Base-by-base conservation (phyloP, 345 rosid species). In the Eucalyptus sp. region DNA sequence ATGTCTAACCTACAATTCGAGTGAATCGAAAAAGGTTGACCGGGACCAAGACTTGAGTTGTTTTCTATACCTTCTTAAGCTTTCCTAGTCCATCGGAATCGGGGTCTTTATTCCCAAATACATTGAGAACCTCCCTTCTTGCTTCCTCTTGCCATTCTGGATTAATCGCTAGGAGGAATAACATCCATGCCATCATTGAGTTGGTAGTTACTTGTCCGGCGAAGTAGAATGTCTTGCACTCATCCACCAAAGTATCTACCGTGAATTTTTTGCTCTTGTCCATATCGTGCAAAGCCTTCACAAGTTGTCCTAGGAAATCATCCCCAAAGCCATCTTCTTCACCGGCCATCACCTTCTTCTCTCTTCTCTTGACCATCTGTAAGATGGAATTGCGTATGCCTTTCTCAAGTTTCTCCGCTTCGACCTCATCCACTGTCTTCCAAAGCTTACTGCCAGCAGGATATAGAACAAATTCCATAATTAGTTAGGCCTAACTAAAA, bases 61-160 rank as follows among this genome's bases (percentile, higher is more conserved):
- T 9, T 86, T 52, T 88, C 54, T 91, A 86, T 86, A 95, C 94
- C 22, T 16, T 92, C 87, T 90, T 93, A 66, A 93, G 84, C 86
- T 90, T 94, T n/a, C 91, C 68, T 25, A 92, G 58, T 89, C 89
- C 88, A 31, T 92, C 91, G 29, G 62, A 49, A 50, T 46, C n/a
- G 7, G 94, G 95, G 86, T 87, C 92, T 84, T 84, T 88, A n/a
- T 90, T 25, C 41, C 93, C 93, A 58, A 93, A 89, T 20, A 90
- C 46, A 7, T 90, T 79, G 25, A 91, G 56, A 83, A 93, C 92
- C 87, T 92, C 93, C 27, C 52, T 60, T 66, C 94, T 92, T 25
- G 90, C 94, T 62, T 89, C 90, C 11, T 92, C 94, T 64, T 94
- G 94, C 93, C 94, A 93, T 58, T 92, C 92, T 10, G 91, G 25